Base-by-base conservation (phyloP, 169 alveolate species). In the Plasmodium vinckei region DNA sequence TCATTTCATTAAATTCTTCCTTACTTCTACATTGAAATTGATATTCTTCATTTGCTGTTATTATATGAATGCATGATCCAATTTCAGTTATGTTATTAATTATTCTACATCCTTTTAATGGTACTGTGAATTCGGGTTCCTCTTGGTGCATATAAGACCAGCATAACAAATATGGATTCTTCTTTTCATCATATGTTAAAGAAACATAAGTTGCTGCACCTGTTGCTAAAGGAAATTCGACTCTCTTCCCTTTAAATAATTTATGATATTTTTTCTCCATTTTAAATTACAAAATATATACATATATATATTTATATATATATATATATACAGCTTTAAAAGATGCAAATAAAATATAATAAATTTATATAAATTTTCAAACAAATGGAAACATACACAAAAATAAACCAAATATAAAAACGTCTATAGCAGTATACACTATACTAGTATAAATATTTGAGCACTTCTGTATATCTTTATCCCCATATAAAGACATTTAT, bases 151-250 rank as follows among this genome's bases (percentile, higher is more conserved):
- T 65, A 82, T 27, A 82, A 2, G 90, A 67, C 79, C 79, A 82
- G 47, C 90, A 82, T 54, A 82, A 60, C 19, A 82, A 68, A 59
- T 82, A 82, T 33, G 90, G 90, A 46, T 82, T 68, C 71, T 82
- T 82, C 71, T 82, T 82, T 44, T 82, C 90, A 82, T 82, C 90
- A 82, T 82, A 82, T 59, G 61, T 68, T 68, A 82, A 71, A 13
- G 90, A 82, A n/a, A 82, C 90, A 46, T 82, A 82, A 44, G 90
- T 67, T 33, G 90, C 90, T 42, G 90, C 90, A 6, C 90, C 90
- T 33, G 90, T 82, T 21, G 90, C 90, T 70, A 82, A 59, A 25
- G 90, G 90, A 33, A 82, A 82, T 17, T 82, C 90, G n/a, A 82
- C 57, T 49, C 90, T 53, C 57, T 82, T 82, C 19, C 90, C 90